Percentiles rank a stretch among this genome's conserved stretches.
Conservation (phyloP, 352 stramenopile species). For the Phytopythium litorale region DNA sequence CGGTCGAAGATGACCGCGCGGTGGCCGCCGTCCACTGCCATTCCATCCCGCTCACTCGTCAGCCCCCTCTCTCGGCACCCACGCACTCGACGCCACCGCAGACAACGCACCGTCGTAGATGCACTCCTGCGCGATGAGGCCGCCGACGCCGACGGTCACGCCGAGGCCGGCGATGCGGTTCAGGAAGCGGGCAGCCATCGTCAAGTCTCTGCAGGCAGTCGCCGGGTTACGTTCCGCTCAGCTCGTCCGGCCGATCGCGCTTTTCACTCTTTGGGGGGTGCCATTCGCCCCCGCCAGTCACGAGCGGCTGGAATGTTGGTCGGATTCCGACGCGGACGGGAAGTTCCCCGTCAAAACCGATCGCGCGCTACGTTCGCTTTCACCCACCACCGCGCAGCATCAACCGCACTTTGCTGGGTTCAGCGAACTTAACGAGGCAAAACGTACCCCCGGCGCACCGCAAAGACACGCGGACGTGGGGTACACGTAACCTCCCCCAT, state of each 20-base stretch:
- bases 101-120: constrained; percentile 76
- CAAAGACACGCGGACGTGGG: constrained; percentile 5
- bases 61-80: neutral
- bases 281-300: constrained; percentile 3
- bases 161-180: constrained; percentile 64
- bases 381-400: constrained; percentile 3
- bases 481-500: neutral
- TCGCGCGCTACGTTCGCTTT: neutral
- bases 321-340: neutral
- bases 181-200: constrained; percentile 70
- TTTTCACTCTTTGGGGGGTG: neutral
- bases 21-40: constrained; percentile 96
- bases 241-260: neutral
- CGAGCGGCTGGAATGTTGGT: constrained; percentile 2
- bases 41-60: neutral
- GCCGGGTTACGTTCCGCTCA: neutral
- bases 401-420: neutral
- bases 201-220: neutral
- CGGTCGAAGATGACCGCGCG: constrained; percentile 99
- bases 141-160: constrained; percentile 56
- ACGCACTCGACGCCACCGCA: neutral
- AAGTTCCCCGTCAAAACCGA: neutral
- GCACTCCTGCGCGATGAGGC: constrained; percentile 70
- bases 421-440: constrained; percentile 14
- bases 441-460: too few relatives aligned